Conservation (phyloP, 169 alveolate species). For the Plasmodium gallinaceum region DNA sequence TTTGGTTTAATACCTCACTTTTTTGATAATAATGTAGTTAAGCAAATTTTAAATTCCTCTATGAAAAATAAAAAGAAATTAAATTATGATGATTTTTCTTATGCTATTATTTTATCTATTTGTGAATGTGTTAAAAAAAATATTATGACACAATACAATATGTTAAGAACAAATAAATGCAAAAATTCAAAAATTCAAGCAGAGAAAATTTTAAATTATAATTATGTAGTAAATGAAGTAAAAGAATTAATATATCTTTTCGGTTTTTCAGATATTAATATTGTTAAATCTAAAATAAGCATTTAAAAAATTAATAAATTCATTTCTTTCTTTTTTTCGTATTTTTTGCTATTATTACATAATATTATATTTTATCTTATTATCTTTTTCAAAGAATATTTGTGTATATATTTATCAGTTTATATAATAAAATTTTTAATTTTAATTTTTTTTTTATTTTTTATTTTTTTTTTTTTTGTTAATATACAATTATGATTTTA, state of each 20-base stretch:
- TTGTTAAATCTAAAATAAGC: slow-evolving; percentile 50
- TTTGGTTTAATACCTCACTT: slow-evolving; percentile 85
- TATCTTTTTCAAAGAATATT: no score
- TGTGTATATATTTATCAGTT: no score
- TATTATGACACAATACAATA: slow-evolving; percentile 57
- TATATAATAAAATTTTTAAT: no score
- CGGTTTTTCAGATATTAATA: slow-evolving; percentile 59
- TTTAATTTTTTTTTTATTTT: no score
- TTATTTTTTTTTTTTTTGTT: no score
- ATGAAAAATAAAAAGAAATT: slow-evolving; percentile 48
- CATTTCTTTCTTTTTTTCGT: no score
- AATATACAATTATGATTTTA: no score
- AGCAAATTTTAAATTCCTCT: slow-evolving; percentile 18
- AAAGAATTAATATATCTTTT: slow-evolving; percentile 75
- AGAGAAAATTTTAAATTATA: slow-evolving; percentile 49
- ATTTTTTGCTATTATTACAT: no score
- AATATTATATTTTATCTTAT: no score
- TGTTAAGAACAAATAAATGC: slow-evolving; percentile 38
- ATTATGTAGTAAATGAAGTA: slow-evolving; percentile 62
- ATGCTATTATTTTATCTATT: slow-evolving; percentile 65
- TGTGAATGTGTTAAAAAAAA: slow-evolving; percentile 76
- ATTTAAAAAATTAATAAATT: not conserved
- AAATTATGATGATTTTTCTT: slow-evolving; percentile 63
- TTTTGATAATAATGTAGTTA: slow-evolving; percentile 30
- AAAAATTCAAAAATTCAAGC: slow-evolving; percentile 41